A percentile compares a stretch with the other conserved stretches of the same genome.
Conservation (phyloP, 2,329 filamentous ascomycete species). For the Seiridium cupressi region DNA sequence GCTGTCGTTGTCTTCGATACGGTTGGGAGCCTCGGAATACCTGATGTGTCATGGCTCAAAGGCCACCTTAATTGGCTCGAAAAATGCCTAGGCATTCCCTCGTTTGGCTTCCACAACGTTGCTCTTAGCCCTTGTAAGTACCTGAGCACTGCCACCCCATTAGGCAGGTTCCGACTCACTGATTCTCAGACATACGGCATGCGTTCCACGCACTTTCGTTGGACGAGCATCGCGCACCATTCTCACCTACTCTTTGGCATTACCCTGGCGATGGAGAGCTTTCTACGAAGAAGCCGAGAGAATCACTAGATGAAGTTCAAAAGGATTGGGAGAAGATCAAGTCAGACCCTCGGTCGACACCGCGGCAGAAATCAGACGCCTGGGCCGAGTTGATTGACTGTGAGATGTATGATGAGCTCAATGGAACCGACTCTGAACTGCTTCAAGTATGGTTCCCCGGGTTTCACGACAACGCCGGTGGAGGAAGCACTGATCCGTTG, state of each 20-base stretch:
- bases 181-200: constrained; percentile 25
- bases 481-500: constrained; percentile 33
- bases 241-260: constrained; percentile 51
- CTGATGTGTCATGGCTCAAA: constrained; percentile 15
- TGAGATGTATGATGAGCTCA: constrained; percentile 12
- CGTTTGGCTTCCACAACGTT: constrained; percentile 14
- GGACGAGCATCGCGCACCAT: constrained; percentile 39
- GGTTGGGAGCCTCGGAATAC: constrained; percentile 29
- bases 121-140: constrained; percentile 14
- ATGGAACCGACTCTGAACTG: constrained; percentile 23
- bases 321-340: background rate
- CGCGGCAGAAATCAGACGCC: background rate
- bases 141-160: background rate
- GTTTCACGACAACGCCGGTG: constrained; percentile 50
- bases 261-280: constrained; percentile 27
- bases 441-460: constrained; percentile 58
- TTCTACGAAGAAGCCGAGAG: constrained; percentile 14
- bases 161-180: background rate
- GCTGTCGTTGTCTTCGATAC: constrained; percentile 32
- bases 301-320: background rate
- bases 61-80: constrained; percentile 14
- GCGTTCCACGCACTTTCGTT: constrained; percentile 37
- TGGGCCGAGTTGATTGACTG: constrained; percentile 11
- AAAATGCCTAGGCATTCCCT: constrained; percentile 14
- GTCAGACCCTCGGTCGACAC: background rate